These are phyloP conservation scores for Solanum gandarillasii DNA, from an alignment of 257 asterid genomes.

Conservation along the genomic window DNA sequence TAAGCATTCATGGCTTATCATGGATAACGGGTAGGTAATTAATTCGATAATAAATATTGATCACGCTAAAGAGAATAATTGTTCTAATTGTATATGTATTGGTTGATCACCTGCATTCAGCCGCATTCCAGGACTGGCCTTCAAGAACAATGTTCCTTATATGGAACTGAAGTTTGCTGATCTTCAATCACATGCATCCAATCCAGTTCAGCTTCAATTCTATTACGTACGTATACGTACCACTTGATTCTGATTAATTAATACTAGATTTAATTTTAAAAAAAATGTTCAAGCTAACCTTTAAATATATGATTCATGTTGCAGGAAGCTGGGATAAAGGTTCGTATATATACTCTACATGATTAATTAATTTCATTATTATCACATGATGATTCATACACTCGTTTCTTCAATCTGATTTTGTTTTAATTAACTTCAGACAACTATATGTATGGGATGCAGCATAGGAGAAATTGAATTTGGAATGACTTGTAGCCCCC, in stretches of 20 bases:
- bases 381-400: neutral
- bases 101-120: slow-evolving; percentile 16
- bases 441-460: slow-evolving; percentile 64
- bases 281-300: neutral
- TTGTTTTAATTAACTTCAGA: slow-evolving; percentile 17
- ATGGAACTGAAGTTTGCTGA: slow-evolving; percentile 39
- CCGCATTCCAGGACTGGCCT: slow-evolving; percentile 62
- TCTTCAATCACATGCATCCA: slow-evolving; percentile 30
- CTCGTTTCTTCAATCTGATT: neutral
- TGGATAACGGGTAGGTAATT: neutral
- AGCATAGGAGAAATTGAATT: slow-evolving; percentile 68
- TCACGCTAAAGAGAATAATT: neutral
- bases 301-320: neutral
- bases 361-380: neutral
- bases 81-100: neutral
- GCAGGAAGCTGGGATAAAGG: slow-evolving; percentile 91
- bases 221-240: slow-evolving; percentile 46
- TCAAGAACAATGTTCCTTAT: slow-evolving; percentile 40
- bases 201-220: slow-evolving; percentile 44
- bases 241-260: neutral
- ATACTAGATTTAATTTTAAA: neutral
- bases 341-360: slow-evolving; percentile 5
- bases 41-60: neutral
- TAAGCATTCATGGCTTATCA: slow-evolving; percentile 12
- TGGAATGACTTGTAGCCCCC: slow-evolving; percentile 39